Conservation (phyloP, 257 asterid genomes). For the Solanum sitiens region DNA sequence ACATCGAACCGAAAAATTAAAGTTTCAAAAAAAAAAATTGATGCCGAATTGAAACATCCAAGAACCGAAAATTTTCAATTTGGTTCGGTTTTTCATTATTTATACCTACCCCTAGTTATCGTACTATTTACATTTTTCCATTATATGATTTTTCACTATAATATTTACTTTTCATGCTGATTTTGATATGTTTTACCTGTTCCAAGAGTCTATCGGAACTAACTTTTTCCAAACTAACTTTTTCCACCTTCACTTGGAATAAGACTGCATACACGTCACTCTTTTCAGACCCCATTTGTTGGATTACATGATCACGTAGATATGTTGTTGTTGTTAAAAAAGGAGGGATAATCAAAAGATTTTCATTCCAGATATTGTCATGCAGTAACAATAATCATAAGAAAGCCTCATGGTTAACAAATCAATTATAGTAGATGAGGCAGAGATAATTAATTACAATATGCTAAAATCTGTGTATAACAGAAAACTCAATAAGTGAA, state of each 20-base stretch:
- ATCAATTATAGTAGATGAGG: not conserved
- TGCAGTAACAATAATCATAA: not conserved
- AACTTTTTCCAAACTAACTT: not conserved
- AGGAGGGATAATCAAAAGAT: not conserved
- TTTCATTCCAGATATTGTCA: not conserved
- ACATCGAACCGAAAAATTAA: no score
- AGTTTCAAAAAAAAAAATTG: no score
- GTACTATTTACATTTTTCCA: not conserved
- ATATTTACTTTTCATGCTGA: not conserved
- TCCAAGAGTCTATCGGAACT: not conserved
- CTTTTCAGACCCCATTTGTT: not conserved
- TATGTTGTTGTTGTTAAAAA: not conserved
- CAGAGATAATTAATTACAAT: not conserved
- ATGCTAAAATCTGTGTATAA: not conserved
- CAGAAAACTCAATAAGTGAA: not conserved
- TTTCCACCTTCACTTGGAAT: not conserved
- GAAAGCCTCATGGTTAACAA: not conserved
- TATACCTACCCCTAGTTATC: no score
- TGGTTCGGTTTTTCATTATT: no score
- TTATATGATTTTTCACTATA: not conserved
- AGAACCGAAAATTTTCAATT: no score
- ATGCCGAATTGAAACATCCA: no score
- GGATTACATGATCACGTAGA: no score
- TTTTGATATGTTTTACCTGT: not conserved
- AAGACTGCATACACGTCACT: not conserved